Base-by-base conservation (phyloP, 768 basidiomycete species). In the Boletus rubroflammeus region DNA sequence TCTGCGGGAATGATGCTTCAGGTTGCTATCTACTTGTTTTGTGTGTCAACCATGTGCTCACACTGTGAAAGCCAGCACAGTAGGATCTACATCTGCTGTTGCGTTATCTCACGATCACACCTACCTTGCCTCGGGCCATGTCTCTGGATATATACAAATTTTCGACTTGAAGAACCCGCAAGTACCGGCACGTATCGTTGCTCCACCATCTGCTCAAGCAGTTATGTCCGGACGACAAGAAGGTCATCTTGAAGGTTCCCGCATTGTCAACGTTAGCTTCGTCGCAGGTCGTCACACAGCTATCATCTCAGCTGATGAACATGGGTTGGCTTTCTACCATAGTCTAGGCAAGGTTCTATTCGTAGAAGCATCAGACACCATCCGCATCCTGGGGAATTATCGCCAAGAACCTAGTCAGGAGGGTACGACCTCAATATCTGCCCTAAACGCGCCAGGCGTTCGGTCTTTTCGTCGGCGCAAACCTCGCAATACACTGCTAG, bases 101-200 rank as follows among this genome's bases (percentile, higher is more conserved):
- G 86, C 92, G 0, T 75, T 99, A 43, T 97, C 95, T 9, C 85
- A 91, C 62, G 97, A 99, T 66, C 92, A 93, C 61, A 98, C 95
- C 1, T 97, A 85, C 68, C 76, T 98, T 46, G 96, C 88, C 0
- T 87, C 87, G 3, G 97, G 97, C 0, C 93, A 98, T 71, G 76
- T 82, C 6, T 80, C 79, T 3, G 97, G 96, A 3, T 78, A 92
- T 61, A 84, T 99, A 43, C 87, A 90, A 62, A 77, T 99, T 1
- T 98, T 87, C 68, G 85, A 96, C 57, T 70, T 98, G 49, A 79
- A 83, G 53, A 80, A 82, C 28, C 85, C 89, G 1, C 78, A 83
- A 50, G 74, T 67, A 1, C 86, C 91, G 19, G 84, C 82, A 1
- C 83, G 94, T 2, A 75, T 81, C 43, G 85, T 90, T 17, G 62